Percentiles rank a stretch among this genome's conserved stretches.
phyloP scores from a whole-genome alignment of 371 early-diverging fungal species.

The Mucor velutinosus region DNA sequence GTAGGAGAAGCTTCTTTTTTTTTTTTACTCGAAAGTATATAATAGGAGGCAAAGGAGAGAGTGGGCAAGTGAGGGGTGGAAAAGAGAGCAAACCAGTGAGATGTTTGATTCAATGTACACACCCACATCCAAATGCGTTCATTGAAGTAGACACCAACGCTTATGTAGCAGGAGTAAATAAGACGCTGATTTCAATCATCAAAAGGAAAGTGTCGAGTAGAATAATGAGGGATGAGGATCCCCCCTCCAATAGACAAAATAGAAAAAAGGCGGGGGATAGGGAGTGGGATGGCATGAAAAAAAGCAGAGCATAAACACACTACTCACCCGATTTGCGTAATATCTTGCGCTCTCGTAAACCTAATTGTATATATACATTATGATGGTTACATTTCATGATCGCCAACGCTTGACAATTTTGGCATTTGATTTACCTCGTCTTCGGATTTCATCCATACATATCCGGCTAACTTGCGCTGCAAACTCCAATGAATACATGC shows the following conservation, averaged over 20 bases:
- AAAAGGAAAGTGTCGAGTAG: neutral
- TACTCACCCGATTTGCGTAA: slow-evolving; percentile 47
- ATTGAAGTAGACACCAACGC: neutral
- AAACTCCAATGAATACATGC: slow-evolving; percentile 40
- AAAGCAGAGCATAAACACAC: neutral
- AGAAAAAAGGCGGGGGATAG: neutral
- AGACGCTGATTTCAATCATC: neutral
- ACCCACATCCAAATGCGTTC: neutral
- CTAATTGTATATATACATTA: slow-evolving; percentile 18
- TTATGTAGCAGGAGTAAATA: neutral
- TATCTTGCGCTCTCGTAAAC: slow-evolving; percentile 47
- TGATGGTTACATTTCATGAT: neutral
- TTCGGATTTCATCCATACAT: slow-evolving; percentile 48
- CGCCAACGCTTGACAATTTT: neutral
- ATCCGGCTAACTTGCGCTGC: slow-evolving; percentile 42
- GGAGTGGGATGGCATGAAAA: neutral
- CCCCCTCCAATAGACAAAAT: neutral
- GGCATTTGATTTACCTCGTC: slow-evolving; percentile 31
- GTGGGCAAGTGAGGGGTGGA: neutral
- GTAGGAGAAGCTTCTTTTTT: neutral
- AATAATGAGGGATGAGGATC: neutral
- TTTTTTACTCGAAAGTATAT: neutral
- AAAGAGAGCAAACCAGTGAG: neutral
- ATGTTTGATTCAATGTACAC: neutral
- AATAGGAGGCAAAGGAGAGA: neutral